Evolutionary conservation across 306 rosid genomes (phyloP).

Genomic region (Alnus glutinosa): DNA sequence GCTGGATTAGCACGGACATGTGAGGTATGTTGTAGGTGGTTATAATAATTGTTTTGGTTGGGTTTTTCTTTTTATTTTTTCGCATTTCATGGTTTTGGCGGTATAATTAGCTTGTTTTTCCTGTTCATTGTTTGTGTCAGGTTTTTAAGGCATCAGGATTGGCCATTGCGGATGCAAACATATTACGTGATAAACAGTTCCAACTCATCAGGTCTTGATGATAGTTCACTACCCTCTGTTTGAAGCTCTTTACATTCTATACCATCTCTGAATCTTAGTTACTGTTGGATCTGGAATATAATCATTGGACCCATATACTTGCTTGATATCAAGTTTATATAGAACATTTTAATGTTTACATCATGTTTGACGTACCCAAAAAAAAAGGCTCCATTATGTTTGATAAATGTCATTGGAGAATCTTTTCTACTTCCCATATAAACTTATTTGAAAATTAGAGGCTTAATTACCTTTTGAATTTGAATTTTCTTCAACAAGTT

Average conservation of each 20-base stretch:
- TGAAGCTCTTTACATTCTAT: slow-evolving; percentile 6
- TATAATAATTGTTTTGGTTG: neutral
- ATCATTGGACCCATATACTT: neutral
- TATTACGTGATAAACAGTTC: slow-evolving; percentile 83
- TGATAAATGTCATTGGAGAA: neutral
- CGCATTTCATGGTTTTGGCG: neutral
- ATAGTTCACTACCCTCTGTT: slow-evolving; percentile 17
- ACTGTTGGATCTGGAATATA: slow-evolving; percentile 4
- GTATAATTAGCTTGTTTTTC: neutral
- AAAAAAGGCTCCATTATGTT: neutral
- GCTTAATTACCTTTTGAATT: neutral
- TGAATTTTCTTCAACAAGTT: neutral
- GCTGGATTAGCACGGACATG: slow-evolving; percentile 97
- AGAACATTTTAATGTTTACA: neutral
- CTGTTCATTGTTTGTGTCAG: slow-evolving; percentile 42
- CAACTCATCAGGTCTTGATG: slow-evolving; percentile 80
- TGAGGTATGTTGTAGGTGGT: slow-evolving; percentile 52
- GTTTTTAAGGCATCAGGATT: slow-evolving; percentile 80
- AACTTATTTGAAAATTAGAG: neutral
- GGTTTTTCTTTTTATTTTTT: slow-evolving; percentile 7
- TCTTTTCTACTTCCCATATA: neutral
- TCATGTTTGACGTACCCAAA: neutral
- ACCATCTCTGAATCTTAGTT: slow-evolving; percentile 4
- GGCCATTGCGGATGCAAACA: slow-evolving; percentile 63
- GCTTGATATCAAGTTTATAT: neutral